phyloP scores from a whole-genome alignment of 2,329 filamentous ascomycete genomes.

The Gaeumannomyces tritici region DNA sequence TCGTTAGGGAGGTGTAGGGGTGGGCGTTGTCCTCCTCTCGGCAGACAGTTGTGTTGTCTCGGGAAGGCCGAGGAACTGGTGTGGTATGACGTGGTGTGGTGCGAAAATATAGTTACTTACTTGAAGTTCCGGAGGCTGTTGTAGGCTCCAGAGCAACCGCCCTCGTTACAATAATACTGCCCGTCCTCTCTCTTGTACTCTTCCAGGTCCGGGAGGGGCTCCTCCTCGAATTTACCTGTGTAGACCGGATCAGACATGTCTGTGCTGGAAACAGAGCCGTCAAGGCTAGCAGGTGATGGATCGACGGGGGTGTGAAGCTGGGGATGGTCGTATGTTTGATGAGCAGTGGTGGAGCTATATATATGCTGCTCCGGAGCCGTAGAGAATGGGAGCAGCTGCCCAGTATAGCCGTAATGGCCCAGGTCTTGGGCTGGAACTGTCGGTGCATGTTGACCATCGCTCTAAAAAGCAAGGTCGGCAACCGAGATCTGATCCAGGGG shows the following conservation, averaged over 20 bases:
- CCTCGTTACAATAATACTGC: not conserved
- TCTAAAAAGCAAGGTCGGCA: not conserved
- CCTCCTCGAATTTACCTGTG: not conserved
- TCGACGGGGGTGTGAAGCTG: not conserved
- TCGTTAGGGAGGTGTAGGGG: not conserved
- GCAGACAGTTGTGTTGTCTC: no score
- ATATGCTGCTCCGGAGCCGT: not conserved
- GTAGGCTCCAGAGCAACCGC: not conserved
- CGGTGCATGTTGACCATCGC: not conserved
- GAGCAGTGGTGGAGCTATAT: not conserved
- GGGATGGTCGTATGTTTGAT: not conserved
- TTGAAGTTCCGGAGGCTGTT: not conserved
- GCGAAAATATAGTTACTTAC: not conserved
- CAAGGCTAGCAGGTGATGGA: no score
- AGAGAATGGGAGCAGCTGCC: not conserved
- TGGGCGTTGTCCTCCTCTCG: no score
- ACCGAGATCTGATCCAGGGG: not conserved
- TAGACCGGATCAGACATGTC: not conserved
- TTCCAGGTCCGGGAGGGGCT: not conserved
- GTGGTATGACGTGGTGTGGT: no score
- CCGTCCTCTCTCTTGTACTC: not conserved
- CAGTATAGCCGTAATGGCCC: no score
- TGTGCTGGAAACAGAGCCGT: no score
- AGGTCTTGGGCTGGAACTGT: no score
- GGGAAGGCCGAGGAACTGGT: no score